Percentiles rank a stretch among this genome's conserved stretches.
Conservation (phyloP, 1,284 basidiomycete species). For the Phaffia rhodozyma region DNA sequence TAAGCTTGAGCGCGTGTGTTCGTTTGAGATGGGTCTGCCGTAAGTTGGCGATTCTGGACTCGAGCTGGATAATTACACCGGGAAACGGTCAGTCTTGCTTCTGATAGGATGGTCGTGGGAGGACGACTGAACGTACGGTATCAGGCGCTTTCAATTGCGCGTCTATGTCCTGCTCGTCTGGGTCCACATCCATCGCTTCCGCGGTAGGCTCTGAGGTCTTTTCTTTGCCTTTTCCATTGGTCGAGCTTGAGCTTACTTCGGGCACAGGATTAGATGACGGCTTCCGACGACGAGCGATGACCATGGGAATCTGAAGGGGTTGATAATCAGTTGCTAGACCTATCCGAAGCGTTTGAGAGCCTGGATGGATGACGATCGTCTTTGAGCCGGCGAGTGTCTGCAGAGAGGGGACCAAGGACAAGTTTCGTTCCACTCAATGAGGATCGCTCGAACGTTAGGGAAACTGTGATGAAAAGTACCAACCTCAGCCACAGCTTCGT, state of each 20-base stretch:
- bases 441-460: background rate
- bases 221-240: conserved; percentile 9
- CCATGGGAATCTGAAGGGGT: conserved; percentile 51
- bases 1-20: conserved; percentile 7
- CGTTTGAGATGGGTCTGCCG: conserved; percentile 6
- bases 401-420: conserved; percentile 41
- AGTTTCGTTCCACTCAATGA: background rate
- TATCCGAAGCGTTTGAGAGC: conserved; percentile 72
- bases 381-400: conserved; percentile 19
- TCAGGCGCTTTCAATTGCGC: background rate
- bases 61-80: background rate
- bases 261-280: background rate
- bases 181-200: background rate
- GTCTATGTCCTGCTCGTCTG: conserved; percentile 7
- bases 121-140: background rate
- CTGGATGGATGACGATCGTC: conserved; percentile 80
- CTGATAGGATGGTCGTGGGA: background rate
- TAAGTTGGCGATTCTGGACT: conserved; percentile 3
- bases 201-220: background rate
- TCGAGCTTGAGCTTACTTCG: background rate
- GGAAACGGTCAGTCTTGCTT: too few relatives aligned
- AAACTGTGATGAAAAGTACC: background rate
- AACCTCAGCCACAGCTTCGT: conserved; percentile 6
- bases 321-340: conserved; percentile 81
- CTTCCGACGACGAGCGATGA: conserved; percentile 7